Evolutionary conservation across 1,139 yeast species (phyloP), one percentile per base, ranked within the genome.

Genomic region (Yamadazyma buinensis): DNA sequence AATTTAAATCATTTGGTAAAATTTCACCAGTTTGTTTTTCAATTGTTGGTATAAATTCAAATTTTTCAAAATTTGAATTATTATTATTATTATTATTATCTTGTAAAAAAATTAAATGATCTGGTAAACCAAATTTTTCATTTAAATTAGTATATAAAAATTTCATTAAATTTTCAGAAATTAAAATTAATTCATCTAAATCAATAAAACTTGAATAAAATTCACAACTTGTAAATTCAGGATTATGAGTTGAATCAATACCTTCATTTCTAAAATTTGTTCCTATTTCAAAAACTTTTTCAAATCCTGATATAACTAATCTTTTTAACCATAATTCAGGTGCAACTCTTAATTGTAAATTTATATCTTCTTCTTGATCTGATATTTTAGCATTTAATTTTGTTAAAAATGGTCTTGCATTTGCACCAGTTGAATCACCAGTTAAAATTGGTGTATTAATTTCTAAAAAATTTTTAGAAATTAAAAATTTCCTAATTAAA

Each of bases 171-270:
- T 63, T 62, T 49, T 86, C 85, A 1, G 95, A 82, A 28, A 82
- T 51, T 1, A 42, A 41, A 70, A 87, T 82, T 40, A 90, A 64
- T 25, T 90, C 96, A 50, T 84, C 84, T 44, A 90, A 92, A 57
- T 90, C 95, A 33, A 95, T 95, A 55, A 84, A 92, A 18, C 96
- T 95, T 66, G 87, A 90, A 64, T 92, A 92, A 65, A 90, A 87
- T 66, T 92, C 98, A 69, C 97, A 84, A 36, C 97, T 88, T 50
- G 98, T 90, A 71, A 92, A 92, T 66, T 92, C 98, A 30, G 97
- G 97, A 72, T 92, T 92, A 66, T 92, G 98, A 36, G 97, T 88
- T 79, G 86, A 77, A 64, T 92, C 98, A 40, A 92, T 90, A 66
- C 97, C 97, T 59, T 92, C 98, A 52, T 92, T 92, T 44, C 98